phyloP scores from a whole-genome alignment of 306 rosid species.

The Elaeagnus macrophylla region DNA sequence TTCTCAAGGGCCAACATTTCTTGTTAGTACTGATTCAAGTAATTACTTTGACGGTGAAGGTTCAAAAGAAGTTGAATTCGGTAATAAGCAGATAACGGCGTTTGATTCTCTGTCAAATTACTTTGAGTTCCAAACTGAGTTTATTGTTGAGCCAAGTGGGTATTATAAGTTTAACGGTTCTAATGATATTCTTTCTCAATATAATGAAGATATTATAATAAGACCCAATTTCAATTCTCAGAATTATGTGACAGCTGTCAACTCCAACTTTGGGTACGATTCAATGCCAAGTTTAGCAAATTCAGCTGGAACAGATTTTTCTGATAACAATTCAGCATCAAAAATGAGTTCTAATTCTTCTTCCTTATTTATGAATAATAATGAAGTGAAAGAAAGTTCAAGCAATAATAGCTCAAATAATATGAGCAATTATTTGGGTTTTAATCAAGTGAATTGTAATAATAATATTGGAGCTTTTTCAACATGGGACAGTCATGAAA shows the following conservation, averaged over 20 bases:
- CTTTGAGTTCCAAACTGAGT: conserved; percentile 39
- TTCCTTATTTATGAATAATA: conserved; percentile 5
- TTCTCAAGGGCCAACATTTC: conserved; percentile 51
- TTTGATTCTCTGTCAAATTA: conserved; percentile 46
- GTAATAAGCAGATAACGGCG: conserved; percentile 21
- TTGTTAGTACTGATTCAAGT: conserved; percentile 26
- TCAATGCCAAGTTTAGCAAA: conserved; percentile 73
- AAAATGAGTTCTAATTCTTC: conserved; percentile 39
- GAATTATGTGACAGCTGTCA: conserved; percentile 15
- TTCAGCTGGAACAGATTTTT: conserved; percentile 61
- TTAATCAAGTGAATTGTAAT: conserved; percentile 24
- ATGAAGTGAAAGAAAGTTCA: conserved; percentile 62
- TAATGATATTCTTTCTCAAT: conserved; percentile 9
- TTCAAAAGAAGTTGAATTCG: conserved; percentile 30
- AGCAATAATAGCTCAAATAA: conserved; percentile 68
- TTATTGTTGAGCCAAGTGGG: conserved; percentile 13
- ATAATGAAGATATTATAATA: conserved; percentile 6
- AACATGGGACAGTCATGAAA: conserved; percentile 53
- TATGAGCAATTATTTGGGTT: conserved; percentile 49
- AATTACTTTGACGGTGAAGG: conserved; percentile 31
- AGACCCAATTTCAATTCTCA: conserved; percentile 22
- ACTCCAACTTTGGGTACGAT: conserved; percentile 41
- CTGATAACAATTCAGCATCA: conserved; percentile 62
- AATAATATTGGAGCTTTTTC: conserved; percentile 34
- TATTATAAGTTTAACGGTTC: conserved; percentile 22